phyloP scores from a whole-genome alignment of 345 rosid genomes.

The Crucihimalaya himalaica region DNA sequence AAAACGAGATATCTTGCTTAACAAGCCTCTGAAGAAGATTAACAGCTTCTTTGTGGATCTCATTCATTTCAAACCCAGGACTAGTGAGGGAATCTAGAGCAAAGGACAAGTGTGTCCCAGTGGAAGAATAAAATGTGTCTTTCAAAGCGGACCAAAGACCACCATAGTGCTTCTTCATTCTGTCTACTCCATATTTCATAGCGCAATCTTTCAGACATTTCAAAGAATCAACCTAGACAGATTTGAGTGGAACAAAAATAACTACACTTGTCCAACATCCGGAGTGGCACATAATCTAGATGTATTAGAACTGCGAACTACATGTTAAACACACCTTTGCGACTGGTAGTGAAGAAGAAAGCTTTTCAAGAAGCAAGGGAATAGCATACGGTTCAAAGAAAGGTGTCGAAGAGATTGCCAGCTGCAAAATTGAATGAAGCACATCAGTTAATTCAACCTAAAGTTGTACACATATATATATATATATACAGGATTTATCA shows the following conservation, averaged over 20 bases:
- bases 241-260: conserved; percentile 25
- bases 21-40: conserved; percentile 58
- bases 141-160: conserved; percentile 73
- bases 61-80: conserved; percentile 47
- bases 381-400: conserved; percentile 85
- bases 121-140: conserved; percentile 59
- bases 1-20: conserved; percentile 54
- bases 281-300: conserved; percentile 11
- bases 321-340: conserved; percentile 63
- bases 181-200: conserved; percentile 62
- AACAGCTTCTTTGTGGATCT: conserved; percentile 62
- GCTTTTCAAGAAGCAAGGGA: conserved; percentile 89
- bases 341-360: conserved; percentile 76
- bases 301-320: conserved; percentile 3
- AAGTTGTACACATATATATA: neutral
- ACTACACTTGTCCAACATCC: conserved; percentile 24
- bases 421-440: conserved; percentile 47
- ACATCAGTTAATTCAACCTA: conserved; percentile 7
- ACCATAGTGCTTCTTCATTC: conserved; percentile 62
- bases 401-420: conserved; percentile 80
- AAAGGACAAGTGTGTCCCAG: conserved; percentile 45
- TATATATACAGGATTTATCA: neutral
- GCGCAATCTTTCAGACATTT: conserved; percentile 67
- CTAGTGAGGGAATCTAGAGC: conserved; percentile 51
- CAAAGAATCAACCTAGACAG: conserved; percentile 81